phyloP scores from a whole-genome alignment of 1,284 basidiomycete species.

The Microbotryum intermedium region DNA sequence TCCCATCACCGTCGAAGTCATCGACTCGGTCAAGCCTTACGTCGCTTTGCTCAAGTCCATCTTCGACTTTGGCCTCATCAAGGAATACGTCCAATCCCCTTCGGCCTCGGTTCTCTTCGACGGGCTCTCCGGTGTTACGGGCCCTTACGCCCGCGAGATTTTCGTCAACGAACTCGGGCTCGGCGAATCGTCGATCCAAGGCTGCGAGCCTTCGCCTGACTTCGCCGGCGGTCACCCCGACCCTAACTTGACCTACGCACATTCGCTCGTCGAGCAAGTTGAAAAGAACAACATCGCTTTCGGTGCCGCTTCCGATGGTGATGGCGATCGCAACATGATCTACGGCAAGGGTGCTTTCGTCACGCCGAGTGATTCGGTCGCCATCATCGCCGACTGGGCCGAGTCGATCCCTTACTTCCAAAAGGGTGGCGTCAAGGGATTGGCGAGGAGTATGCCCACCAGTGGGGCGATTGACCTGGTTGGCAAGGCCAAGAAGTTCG shows the following conservation, averaged over 20 bases:
- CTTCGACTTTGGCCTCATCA: constrained; percentile 92
- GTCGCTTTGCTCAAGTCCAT: constrained; percentile 72
- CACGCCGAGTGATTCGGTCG: constrained; percentile 92
- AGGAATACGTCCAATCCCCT: constrained; percentile 65
- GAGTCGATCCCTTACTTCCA: constrained; percentile 95
- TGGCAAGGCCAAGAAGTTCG: constrained; percentile 85
- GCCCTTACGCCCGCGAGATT: constrained; percentile 87
- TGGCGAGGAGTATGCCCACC: constrained; percentile 95
- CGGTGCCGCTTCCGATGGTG: constrained; percentile 93
- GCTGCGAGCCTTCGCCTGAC: constrained; percentile 81
- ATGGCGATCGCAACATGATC: constrained; percentile 99
- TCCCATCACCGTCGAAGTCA: constrained; percentile 75
- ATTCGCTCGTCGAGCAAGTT: constrained; percentile 84
- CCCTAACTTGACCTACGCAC: constrained; percentile 96
- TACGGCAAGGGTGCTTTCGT: constrained; percentile 92
- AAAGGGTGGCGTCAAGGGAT: constrained; percentile 80
- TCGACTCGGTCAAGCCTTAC: constrained; percentile 92
- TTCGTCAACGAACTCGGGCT: constrained; percentile 79
- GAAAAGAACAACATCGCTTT: constrained; percentile 81
- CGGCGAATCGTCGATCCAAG: constrained; percentile 67
- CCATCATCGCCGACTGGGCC: constrained; percentile 95
- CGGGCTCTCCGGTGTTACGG: constrained; percentile 92
- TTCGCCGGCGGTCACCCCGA: constrained; percentile 98
- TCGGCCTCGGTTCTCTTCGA: constrained; percentile 81
- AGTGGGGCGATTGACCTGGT: constrained; percentile 94